Evolutionary conservation across 768 basidiomycete genomes (phyloP), one percentile per base, ranked within the genome.

Genomic region (Russula brevipes): DNA sequence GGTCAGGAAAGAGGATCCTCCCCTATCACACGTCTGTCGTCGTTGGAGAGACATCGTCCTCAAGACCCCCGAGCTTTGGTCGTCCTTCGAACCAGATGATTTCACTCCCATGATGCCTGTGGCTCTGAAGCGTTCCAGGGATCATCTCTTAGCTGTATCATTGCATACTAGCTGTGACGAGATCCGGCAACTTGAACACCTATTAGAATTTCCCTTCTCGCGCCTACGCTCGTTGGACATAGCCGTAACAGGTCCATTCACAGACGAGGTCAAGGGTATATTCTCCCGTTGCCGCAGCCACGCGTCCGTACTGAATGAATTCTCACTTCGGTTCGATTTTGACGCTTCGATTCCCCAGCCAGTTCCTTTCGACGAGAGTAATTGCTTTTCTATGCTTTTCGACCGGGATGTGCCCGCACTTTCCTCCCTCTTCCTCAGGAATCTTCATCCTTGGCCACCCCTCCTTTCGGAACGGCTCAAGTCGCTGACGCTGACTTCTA

Each of bases 261-360:
- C 52, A 17, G 63, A 64, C 46, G 63, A 64, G 63, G 63, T 63
- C 57, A 63, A 63, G 62, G 61, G 52, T 54, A 54, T 64, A 47
- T 54, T 64, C 63, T 54, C 63, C 33, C 63, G 63, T 59, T 64
- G 63, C 57, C 52, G 52, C 57, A 53, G 46, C 57, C 52, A 47
- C 45, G 63, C 63, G 19, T 44, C 63, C 54, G 46, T 64, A 59
- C 63, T 64, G 52, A 64, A 54, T 54, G 57, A 59, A 54, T 54
- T 64, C 39, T 64, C 63, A 39, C 63, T 64, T 54, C 57, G 63
- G 52, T 64, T 64, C 52, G 63, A 64, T 54, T 64, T 64, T 39
- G 57, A 64, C 38, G 63, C 63, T 30, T 54, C 63, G 12, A 64
- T 59, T 17, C 52, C 57, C 12, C 52, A 64, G 57, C 57, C 63